Percentiles rank a stretch among this genome's conserved stretches.
These are phyloP conservation scores for Graphiopsis chlorocephala DNA, from an alignment of 2,329 filamentous ascomycete genomes.

Conservation along the genomic window DNA sequence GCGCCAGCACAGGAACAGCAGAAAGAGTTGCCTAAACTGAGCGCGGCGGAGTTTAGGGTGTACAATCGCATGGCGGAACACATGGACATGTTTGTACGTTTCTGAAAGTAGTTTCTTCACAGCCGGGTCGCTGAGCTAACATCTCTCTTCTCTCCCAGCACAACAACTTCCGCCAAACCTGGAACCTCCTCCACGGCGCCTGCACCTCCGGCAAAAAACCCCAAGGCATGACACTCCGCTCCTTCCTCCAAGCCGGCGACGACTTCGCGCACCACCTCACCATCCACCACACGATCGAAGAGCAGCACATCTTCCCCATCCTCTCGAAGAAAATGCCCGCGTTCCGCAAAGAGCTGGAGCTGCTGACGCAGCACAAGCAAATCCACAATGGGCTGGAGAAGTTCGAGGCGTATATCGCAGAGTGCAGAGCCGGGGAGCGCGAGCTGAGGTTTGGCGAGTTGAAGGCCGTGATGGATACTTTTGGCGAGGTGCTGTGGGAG, in stretches of 20 bases:
- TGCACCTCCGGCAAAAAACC: slow-evolving; percentile 61
- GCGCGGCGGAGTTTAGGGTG: slow-evolving; percentile 61
- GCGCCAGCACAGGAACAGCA: slow-evolving; percentile 16
- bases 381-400: slow-evolving; percentile 64
- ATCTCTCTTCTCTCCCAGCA: slow-evolving; percentile 51
- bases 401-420: slow-evolving; percentile 32
- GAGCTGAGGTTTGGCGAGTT: slow-evolving; percentile 58
- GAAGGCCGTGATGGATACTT: slow-evolving; percentile 70
- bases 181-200: slow-evolving; percentile 68
- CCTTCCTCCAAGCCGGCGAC: slow-evolving; percentile 67
- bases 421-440: slow-evolving; percentile 55
- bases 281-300: slow-evolving; percentile 79
- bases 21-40: slow-evolving; percentile 59
- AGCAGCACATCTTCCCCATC: slow-evolving; percentile 74
- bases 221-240: slow-evolving; percentile 60
- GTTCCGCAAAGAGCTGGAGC: slow-evolving; percentile 63
- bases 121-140: not conserved
- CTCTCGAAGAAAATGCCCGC: slow-evolving; percentile 76
- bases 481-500: slow-evolving; percentile 74
- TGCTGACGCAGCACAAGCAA: slow-evolving; percentile 70
- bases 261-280: slow-evolving; percentile 69
- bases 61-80: slow-evolving; percentile 73
- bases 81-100: slow-evolving; percentile 69
- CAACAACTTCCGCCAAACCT: slow-evolving; percentile 70
- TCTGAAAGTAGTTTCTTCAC: not conserved